These are phyloP conservation scores for Eugenia klotzschiana DNA, from an alignment of 441 rosid genomes.

Conservation along the genomic window DNA sequence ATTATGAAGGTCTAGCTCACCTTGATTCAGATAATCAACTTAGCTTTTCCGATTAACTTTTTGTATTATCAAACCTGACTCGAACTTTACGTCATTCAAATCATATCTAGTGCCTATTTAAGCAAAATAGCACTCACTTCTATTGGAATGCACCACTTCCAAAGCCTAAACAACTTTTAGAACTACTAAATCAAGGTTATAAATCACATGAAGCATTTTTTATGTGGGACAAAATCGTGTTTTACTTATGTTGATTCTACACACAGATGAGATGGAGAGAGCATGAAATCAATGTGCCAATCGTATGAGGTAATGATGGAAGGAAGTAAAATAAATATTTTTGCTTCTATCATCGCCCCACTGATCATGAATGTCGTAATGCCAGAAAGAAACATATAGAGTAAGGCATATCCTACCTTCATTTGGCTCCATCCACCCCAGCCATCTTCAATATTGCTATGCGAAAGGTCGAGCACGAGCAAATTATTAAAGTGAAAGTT, in stretches of 20 bases:
- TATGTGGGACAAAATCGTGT: neutral
- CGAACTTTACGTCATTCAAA: neutral
- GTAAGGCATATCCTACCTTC: neutral
- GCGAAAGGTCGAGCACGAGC: accelerated
- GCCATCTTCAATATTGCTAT: neutral
- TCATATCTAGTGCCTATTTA: neutral
- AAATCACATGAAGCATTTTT: neutral
- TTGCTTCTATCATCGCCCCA: neutral
- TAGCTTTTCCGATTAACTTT: neutral
- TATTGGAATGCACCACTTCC: neutral
- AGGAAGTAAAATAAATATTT: neutral
- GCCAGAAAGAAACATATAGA: neutral
- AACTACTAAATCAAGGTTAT: neutral
- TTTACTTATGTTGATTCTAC: neutral
- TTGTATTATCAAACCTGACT: neutral
- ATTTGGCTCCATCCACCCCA: neutral
- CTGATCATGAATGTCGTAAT: neutral
- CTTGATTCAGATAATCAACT: neutral
- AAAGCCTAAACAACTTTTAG: neutral
- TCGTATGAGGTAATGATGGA: neutral
- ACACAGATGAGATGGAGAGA: neutral
- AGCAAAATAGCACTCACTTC: neutral
- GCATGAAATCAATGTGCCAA: neutral
- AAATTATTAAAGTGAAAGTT: neutral
- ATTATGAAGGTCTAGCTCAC: neutral